These are phyloP conservation scores for Amanita pseudoporphyria DNA, from an alignment of 768 basidiomycete species.

Conservation along the genomic window DNA sequence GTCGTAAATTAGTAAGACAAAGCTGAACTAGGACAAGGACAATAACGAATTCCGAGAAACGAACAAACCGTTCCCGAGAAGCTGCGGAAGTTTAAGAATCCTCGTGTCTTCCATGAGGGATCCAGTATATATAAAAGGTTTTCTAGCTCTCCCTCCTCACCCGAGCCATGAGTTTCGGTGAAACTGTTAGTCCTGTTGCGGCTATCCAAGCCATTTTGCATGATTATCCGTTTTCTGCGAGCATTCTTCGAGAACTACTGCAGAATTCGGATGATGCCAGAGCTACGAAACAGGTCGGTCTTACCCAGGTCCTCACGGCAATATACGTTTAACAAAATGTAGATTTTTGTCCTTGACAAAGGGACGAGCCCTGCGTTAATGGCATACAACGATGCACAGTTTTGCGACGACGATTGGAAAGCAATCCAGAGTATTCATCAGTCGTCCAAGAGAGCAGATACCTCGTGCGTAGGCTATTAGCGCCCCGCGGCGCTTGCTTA, in stretches of 20 bases:
- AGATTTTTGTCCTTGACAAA: slow-evolving; percentile 35
- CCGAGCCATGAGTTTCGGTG: slow-evolving; percentile 9
- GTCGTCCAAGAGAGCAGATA: slow-evolving; percentile 37
- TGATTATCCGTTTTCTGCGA: slow-evolving; percentile 35
- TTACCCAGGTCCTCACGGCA: not conserved
- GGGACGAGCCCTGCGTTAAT: slow-evolving; percentile 34
- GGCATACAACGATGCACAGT: slow-evolving; percentile 35
- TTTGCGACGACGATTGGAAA: slow-evolving; percentile 32
- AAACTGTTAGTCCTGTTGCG: slow-evolving; percentile 14
- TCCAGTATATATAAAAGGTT: not conserved
- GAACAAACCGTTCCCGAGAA: too few species aligned
- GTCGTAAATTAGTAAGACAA: too few species aligned
- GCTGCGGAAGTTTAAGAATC: too few species aligned
- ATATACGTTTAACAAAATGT: not conserved
- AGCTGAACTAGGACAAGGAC: too few species aligned
- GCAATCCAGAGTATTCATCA: slow-evolving; percentile 31
- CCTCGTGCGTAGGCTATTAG: slow-evolving; percentile 22
- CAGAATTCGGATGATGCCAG: slow-evolving; percentile 44
- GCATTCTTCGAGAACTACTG: slow-evolving; percentile 33
- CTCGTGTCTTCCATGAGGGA: too few species aligned
- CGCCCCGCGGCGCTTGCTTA: not conserved
- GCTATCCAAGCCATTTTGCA: slow-evolving; percentile 25
- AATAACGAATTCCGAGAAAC: too few species aligned
- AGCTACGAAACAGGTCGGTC: slow-evolving; percentile 30
- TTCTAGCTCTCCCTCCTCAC: too few species aligned